Percentiles rank a stretch among this genome's conserved stretches.
Evolutionary conservation across 2,329 filamentous ascomycete genomes (phyloP).

Genomic region (Tolypocladium tropicale): DNA sequence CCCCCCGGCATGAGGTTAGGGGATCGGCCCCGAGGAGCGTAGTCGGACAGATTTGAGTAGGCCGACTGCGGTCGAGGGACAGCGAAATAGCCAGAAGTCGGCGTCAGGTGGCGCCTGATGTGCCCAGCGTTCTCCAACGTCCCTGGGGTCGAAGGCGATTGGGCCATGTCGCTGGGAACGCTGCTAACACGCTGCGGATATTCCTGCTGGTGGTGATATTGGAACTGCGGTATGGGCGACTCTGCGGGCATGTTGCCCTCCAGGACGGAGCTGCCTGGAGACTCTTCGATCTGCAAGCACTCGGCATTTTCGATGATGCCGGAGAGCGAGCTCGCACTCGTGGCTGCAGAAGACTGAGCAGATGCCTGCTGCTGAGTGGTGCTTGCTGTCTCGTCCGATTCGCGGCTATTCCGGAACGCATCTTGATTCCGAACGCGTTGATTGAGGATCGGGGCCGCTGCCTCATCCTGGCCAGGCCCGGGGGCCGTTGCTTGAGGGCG

Average conservation of each 20-base stretch:
- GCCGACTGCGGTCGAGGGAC: slow-evolving; percentile 63
- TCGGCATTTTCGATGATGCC: slow-evolving; percentile 38
- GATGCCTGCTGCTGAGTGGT: slow-evolving; percentile 37
- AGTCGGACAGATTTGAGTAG: slow-evolving; percentile 66
- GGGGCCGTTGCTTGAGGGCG: slow-evolving; percentile 8
- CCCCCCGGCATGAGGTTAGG: slow-evolving; percentile 34
- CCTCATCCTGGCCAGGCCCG: slow-evolving; percentile 17
- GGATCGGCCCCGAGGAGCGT: slow-evolving; percentile 52
- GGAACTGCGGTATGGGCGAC: slow-evolving; percentile 44
- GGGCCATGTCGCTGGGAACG: slow-evolving; percentile 30
- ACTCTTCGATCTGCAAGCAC: slow-evolving; percentile 31
- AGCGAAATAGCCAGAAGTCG: slow-evolving; percentile 41
- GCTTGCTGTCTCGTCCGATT: slow-evolving; percentile 41
- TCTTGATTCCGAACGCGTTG: slow-evolving; percentile 22
- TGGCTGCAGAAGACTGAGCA: slow-evolving; percentile 41
- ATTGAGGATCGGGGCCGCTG: slow-evolving; percentile 21
- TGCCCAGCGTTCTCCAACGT: slow-evolving; percentile 37
- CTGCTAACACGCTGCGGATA: slow-evolving; percentile 30
- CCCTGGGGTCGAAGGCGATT: slow-evolving; percentile 40
- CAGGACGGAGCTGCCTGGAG: slow-evolving; percentile 39
- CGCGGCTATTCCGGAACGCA: slow-evolving; percentile 37
- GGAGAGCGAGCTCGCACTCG: slow-evolving; percentile 46
- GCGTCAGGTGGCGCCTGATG: slow-evolving; percentile 54
- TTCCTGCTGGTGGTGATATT: slow-evolving; percentile 51
- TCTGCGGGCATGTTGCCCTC: slow-evolving; percentile 31